Conservation (phyloP, 176 grass and related monocot genomes). For the Raddia distichophylla region DNA sequence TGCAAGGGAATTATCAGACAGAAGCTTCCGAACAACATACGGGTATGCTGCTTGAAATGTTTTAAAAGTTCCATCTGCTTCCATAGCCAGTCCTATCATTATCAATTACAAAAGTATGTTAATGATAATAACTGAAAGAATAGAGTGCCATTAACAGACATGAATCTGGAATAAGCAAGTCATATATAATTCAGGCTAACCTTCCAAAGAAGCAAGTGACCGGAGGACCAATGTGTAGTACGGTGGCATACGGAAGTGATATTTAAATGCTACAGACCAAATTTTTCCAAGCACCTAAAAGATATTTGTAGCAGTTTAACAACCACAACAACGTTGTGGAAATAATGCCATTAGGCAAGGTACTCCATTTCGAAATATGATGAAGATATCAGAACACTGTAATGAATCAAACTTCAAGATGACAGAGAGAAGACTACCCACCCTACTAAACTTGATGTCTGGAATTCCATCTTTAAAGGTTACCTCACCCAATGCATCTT, state of each 20-base stretch:
- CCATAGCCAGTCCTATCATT: conserved; percentile 68
- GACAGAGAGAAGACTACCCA: conserved; percentile 39
- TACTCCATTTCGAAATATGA: conserved; percentile 28
- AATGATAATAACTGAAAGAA: conserved; percentile 5
- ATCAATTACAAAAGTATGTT: conserved; percentile 26
- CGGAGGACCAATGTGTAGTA: conserved; percentile 90
- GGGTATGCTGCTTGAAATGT: conserved; percentile 84
- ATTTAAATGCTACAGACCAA: conserved; percentile 85
- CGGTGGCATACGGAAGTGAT: conserved; percentile 94
- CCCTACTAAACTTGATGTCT: conserved; percentile 92
- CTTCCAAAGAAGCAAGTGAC: conserved; percentile 92
- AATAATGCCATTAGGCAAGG: conserved; percentile 18
- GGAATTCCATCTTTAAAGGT: conserved; percentile 84
- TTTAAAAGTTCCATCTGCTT: conserved; percentile 63
- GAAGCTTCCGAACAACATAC: conserved; percentile 69
- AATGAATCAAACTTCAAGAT: conserved; percentile 22
- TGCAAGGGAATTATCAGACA: conserved; percentile 68
- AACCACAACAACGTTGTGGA: conserved; percentile 37
- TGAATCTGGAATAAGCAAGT: not conserved
- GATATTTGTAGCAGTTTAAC: conserved; percentile 40
- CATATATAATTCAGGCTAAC: conserved; percentile 41
- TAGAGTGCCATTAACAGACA: conserved; percentile 8
- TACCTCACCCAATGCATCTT: conserved; percentile 83
- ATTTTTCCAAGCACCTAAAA: conserved; percentile 91
- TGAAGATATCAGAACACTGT: conserved; percentile 11